Percentiles rank a stretch among this genome's conserved stretches.
These are phyloP conservation scores for Ascochyta koolunga DNA, from an alignment of 2,329 filamentous ascomycete species.

Conservation along the genomic window DNA sequence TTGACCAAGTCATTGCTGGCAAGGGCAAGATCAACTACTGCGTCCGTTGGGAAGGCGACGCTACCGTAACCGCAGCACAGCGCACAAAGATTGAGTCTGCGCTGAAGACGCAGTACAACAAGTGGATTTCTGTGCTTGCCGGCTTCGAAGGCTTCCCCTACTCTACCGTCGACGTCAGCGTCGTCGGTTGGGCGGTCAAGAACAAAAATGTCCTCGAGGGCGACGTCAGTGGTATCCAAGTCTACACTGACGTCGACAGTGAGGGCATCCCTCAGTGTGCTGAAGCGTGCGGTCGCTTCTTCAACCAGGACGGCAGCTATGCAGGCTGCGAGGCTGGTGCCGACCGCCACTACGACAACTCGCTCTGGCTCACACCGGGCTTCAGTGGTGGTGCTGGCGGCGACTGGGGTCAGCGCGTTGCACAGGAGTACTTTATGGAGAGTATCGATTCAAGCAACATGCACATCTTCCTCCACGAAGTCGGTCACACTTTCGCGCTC, in stretches of 20 bases:
- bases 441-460: conserved; percentile 47
- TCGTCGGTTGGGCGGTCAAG: conserved; percentile 55
- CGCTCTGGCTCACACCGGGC: conserved; percentile 57
- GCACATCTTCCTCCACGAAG: conserved; percentile 56
- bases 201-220: conserved; percentile 47
- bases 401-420: conserved; percentile 57
- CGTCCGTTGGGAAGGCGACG: conserved; percentile 54
- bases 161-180: conserved; percentile 47
- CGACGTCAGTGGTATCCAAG: conserved; percentile 46
- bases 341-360: conserved; percentile 52
- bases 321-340: conserved; percentile 49
- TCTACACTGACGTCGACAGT: conserved; percentile 52
- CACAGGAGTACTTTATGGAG: conserved; percentile 53
- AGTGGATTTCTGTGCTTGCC: conserved; percentile 53
- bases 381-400: conserved; percentile 54
- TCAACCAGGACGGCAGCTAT: conserved; percentile 54
- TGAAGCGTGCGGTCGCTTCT: conserved; percentile 52
- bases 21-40: conserved; percentile 51
- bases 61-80: conserved; percentile 48
- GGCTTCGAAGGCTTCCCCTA: conserved; percentile 56
- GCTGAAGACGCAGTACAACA: conserved; percentile 46
- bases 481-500: conserved; percentile 53
- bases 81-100: conserved; percentile 47
- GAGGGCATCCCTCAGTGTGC: conserved; percentile 53
- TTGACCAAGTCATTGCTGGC: conserved; percentile 37